Base-by-base conservation (phyloP, 495 filamentous ascomycete genomes). In the Lichina pygmaea region DNA sequence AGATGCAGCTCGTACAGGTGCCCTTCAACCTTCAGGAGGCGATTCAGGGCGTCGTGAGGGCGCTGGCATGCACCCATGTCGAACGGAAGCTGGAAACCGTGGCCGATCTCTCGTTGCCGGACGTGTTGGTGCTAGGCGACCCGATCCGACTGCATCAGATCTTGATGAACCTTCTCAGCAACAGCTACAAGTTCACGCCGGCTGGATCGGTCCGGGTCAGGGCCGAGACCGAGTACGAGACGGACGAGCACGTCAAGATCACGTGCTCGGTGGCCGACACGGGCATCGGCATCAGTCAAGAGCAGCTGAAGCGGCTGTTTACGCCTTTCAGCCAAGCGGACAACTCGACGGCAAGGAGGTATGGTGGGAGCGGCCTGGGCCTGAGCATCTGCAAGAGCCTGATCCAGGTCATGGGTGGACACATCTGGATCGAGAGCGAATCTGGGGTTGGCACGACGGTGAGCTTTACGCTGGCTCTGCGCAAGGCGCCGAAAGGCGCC, bases 131-230 rank as follows among this genome's bases (percentile, higher is more conserved):
- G 34, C 72, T 82, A 49, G 85, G 85, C 6, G 85, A 93, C 50
- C 84, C 85, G 8, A 81, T 92, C 40, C 77, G 85, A 34, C 65
- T 93, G 5, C 85, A 92, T 53, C 85, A 93, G 55, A 85, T 92
- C 4, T 73, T 93, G 47, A 89, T 89, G 62, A 93, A 93, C 49
- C 68, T 92, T 17, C 78, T 93, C 34, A 80, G 81, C 51, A 93
- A 93, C 62, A 84, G 78, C 57, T 77, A 94, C 58, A 93, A 93
- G 54, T 93, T 93, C 58, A 93, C 85, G 0, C 76, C 81, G 36
- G 70, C 78, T 49, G 85, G 85, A 7, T 78, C 78, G 10, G 80
- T 93, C 43, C 84, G 77, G 4, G 81, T 92, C 45, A 68, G 68
- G 45, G 78, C 81, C 7, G 68, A 61, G 46, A 71, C 79, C 32